Conservation (phyloP, 257 asterid genomes). For the Penstemon davidsonii region DNA sequence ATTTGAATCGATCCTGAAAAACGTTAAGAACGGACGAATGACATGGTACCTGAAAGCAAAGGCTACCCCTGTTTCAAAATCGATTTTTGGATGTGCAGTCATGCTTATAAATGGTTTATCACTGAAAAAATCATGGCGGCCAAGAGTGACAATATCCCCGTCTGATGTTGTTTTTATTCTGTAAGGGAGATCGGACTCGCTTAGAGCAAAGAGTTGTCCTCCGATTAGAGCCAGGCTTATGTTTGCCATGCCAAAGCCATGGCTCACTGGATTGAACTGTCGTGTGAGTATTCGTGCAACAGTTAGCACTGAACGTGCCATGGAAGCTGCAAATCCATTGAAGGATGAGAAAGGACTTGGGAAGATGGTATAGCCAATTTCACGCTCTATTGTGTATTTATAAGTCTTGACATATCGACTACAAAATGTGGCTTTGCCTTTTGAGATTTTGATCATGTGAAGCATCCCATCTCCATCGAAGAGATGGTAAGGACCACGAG, state of each 20-base stretch:
- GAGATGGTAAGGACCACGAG: slow-evolving; percentile 47
- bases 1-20: slow-evolving; percentile 31
- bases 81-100: slow-evolving; percentile 56
- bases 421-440: slow-evolving; percentile 37
- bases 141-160: too few species aligned
- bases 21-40: slow-evolving; percentile 37
- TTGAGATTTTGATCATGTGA: slow-evolving; percentile 37
- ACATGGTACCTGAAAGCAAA: slow-evolving; percentile 42
- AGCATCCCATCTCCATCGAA: slow-evolving; percentile 57
- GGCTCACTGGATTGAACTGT: too few species aligned
- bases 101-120: slow-evolving; percentile 28
- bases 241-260: too few species aligned
- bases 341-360: not conserved
- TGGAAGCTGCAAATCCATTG: too few species aligned
- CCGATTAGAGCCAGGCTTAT: too few species aligned
- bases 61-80: slow-evolving; percentile 38
- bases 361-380: slow-evolving; percentile 27
- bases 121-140: slow-evolving; percentile 41
- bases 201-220: too few species aligned
- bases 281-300: too few species aligned
- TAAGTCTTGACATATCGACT: slow-evolving; percentile 48
- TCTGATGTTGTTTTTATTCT: too few species aligned
- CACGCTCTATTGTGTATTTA: slow-evolving; percentile 33
- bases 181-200: too few species aligned
- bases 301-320: too few species aligned